Base-by-base conservation (phyloP, 192 early-diverging fungal species). In the Fimicolochytrium jonesii region DNA sequence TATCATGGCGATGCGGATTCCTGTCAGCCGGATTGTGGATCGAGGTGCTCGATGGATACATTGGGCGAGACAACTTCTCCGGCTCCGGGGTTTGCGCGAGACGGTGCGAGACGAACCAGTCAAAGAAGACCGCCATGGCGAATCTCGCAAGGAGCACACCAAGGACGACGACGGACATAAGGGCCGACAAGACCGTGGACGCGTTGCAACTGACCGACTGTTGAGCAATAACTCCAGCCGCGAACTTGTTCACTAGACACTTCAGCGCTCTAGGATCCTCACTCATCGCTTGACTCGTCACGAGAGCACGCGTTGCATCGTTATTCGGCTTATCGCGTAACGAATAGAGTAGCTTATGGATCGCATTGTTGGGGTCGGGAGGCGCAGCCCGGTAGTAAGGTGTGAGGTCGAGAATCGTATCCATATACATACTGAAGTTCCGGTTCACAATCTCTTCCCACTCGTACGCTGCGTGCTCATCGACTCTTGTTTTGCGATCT, bases 261-360 rank as follows among this genome's bases (percentile, higher is more conserved):
- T 71, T 17, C 20, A 56, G 29, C 6, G 68, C 48, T 13, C 33
- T 36, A 4, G 18, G 28, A 13, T 39, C 54, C 22, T 47, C 15
- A 20, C 28, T 42, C 11, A 64, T 26, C 28, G 36, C 39, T 4
- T 39, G 25, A 22, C 7, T 17, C 15, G 37, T 35, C n/a, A 20
- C 13, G 23, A 56, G 17, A 35, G 63, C 25, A 15, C 31, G 41
- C 4, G 89, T 56, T 85, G 88, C 26, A 87, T 93, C 39, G 77
- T 77, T 63, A 68, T 78, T 42, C 74, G 69, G 68, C n/a, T 46
- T 33, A 11, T n/a, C 13, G 87, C 87, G 49, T 85, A 91, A 17
- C 67, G 75, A 39, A 83, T 91, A 62, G 79, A 91, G 71, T 89
- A 71, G 58, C 6, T 22, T 13, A 30, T 74, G 67, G 22, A 66